Evolutionary conservation across 306 rosid genomes (phyloP).

Genomic region (Trifolium subterraneum): DNA sequence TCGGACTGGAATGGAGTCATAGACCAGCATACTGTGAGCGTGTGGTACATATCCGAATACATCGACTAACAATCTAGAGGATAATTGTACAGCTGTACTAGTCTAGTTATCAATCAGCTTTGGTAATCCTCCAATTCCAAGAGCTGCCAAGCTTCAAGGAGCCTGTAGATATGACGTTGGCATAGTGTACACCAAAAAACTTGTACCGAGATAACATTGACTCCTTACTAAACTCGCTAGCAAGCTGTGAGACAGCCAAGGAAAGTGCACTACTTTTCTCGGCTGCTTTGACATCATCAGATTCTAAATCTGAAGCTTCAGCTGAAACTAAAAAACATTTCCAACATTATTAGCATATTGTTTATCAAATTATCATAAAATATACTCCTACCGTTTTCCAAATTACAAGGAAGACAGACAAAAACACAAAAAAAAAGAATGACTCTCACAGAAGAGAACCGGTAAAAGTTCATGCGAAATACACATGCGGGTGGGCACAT

Average conservation of each 20-base stretch:
- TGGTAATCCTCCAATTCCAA: constrained; percentile 86
- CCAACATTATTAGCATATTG: not conserved
- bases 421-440: not conserved
- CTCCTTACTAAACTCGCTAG: constrained; percentile 68
- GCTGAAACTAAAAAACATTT: constrained; percentile 44
- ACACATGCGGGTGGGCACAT: not conserved
- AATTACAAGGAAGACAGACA: constrained; percentile 2
- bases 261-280: constrained; percentile 68
- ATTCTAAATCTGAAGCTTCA: constrained; percentile 63
- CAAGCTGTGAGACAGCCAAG: constrained; percentile 66
- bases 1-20: not conserved
- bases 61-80: constrained; percentile 1
- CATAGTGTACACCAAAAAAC: constrained; percentile 59
- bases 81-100: not conserved
- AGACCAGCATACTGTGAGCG: constrained; percentile 28
- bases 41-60: constrained; percentile 18
- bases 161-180: constrained; percentile 71
- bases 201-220: constrained; percentile 65
- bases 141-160: constrained; percentile 90
- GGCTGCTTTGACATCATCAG: constrained; percentile 56
- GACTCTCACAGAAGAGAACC: not conserved
- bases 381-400: constrained; percentile 20
- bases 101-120: constrained; percentile 57
- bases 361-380: not conserved
- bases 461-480: constrained; percentile 9